Evolutionary conservation across 2,329 filamentous ascomycete species (phyloP).

Genomic region (Leptographium galeiforme): DNA sequence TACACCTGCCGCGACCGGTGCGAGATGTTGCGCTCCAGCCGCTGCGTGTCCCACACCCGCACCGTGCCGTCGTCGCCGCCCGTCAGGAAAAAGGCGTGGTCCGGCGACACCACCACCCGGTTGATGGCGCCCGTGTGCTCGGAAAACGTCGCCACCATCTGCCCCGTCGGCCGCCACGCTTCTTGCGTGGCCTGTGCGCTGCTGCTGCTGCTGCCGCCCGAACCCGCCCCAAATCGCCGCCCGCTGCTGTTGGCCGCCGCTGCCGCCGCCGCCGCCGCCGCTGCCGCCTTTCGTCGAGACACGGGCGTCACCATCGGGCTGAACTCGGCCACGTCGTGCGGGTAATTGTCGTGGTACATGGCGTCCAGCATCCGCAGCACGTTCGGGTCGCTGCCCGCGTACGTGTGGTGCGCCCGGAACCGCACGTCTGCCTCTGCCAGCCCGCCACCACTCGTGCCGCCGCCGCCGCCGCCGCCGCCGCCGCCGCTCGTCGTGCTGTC

Average conservation of each 20-base stretch:
- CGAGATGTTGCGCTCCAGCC: constrained; percentile 82
- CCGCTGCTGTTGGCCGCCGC: background rate
- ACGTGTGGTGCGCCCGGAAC: constrained; percentile 61
- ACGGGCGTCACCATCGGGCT: constrained; percentile 68
- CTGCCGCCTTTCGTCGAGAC: constrained; percentile 36
- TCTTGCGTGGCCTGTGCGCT: constrained; percentile 27
- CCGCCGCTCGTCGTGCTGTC: constrained; percentile 10
- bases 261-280: constrained; percentile 27
- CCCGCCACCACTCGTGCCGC: constrained; percentile 12
- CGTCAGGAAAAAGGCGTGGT: constrained; percentile 90
- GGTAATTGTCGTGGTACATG: constrained; percentile 65
- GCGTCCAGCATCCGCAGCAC: constrained; percentile 64
- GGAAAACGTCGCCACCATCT: constrained; percentile 73
- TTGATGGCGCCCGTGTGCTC: constrained; percentile 79
- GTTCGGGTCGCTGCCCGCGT: constrained; percentile 63
- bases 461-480: constrained; percentile 16
- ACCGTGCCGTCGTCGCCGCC: constrained; percentile 83
- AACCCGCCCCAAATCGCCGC: background rate
- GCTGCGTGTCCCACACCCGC: constrained; percentile 83
- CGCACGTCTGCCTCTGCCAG: constrained; percentile 17
- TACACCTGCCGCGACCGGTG: constrained; percentile 80
- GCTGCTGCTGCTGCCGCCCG: constrained; percentile 26
- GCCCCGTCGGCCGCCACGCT: constrained; percentile 73
- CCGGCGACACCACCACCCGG: constrained; percentile 68
- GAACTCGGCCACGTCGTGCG: constrained; percentile 53